Evolutionary conservation across 352 stramenopile genomes (phyloP), one percentile per base, ranked within the genome.

Genomic region (Phytophthora megakarya): DNA sequence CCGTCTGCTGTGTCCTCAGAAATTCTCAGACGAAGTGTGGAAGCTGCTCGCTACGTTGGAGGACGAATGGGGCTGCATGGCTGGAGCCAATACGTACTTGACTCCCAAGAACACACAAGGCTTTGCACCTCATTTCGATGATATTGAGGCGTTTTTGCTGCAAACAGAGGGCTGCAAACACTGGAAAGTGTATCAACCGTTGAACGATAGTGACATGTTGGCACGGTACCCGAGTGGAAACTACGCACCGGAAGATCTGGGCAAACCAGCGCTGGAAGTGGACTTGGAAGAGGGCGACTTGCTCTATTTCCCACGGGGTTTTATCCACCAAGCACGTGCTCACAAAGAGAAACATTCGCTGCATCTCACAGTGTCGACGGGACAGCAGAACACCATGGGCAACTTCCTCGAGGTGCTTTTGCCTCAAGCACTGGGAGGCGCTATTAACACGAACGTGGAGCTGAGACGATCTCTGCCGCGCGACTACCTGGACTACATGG

Each of bases 41-140:
- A 81, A 93, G 38, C 70, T 98, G 50, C 72, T 98, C n/a, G 93
- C 89, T 13, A 87, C 90, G n/a, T 73, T 99, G 5, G 96, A 99
- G 73, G 78, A 81, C 42, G 90, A 98, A 75, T 98, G 93, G 64
- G 89, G 90, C 48, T 98, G 90, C 55, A 98, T 98, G 89, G 92
- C 97, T 11, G 96, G 96, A 55, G 83, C 89, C 22, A 98, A 98
- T 73, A 89, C 89, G 13, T 98, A 99, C 72, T 73, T 98, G 30
- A 98, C 96, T 9, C 93, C 95, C 12, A 75, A 88, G 33, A 80
- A 81, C 42, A 97, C 92, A 12, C 95, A 98, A 78, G 96, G 96
- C 12, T 98, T 99, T 80, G 95, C 95, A n/a, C 95, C 96, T 5
- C 96, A 99, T 74, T 99, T 98, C 54, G 96, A 99, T 57, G 95